Conservation (phyloP, 805 yeast species). For the Candida ponderosae region DNA sequence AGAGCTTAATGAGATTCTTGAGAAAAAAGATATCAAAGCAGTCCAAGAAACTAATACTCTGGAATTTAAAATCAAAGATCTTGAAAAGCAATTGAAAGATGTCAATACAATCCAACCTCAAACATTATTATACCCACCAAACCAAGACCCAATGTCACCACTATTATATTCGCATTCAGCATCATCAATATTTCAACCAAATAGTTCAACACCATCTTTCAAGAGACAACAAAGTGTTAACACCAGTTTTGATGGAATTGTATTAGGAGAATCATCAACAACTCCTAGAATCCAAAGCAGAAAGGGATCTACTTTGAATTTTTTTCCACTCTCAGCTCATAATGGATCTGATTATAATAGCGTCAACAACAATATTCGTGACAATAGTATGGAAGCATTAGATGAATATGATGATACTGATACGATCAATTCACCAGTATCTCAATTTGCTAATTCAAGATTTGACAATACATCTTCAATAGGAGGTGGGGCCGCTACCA, state of each 20-base stretch:
- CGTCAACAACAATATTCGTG: neutral
- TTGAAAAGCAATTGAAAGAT: slow-evolving; percentile 13
- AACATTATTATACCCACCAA: neutral
- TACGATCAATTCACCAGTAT: slow-evolving; percentile 10
- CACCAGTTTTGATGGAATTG: slow-evolving; percentile 23
- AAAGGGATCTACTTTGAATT: slow-evolving; percentile 10
- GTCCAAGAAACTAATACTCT: slow-evolving; percentile 11
- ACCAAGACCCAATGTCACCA: neutral
- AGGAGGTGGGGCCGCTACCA: slow-evolving; percentile 22
- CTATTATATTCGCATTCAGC: neutral
- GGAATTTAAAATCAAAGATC: slow-evolving; percentile 10
- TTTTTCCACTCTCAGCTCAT: neutral
- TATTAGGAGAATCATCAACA: slow-evolving; percentile 37
- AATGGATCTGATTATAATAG: neutral
- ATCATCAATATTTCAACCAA: slow-evolving; percentile 5
- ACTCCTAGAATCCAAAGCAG: slow-evolving; percentile 30
- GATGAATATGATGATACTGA: slow-evolving; percentile 9
- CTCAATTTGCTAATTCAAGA: slow-evolving; percentile 10
- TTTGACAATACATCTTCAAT: slow-evolving; percentile 6
- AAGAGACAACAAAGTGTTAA: slow-evolving; percentile 2
- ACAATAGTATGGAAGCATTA: slow-evolving; percentile 2
- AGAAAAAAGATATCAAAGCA: slow-evolving; percentile 10
- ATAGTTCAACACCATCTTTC: slow-evolving; percentile 13
- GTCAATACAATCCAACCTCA: slow-evolving; percentile 9
- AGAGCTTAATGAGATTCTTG: slow-evolving; percentile 16